A percentile compares a stretch with the other conserved stretches of the same genome.
These are phyloP conservation scores for Paramecium bursaria DNA, from an alignment of 73 alveolate genomes.

Conservation along the genomic window DNA sequence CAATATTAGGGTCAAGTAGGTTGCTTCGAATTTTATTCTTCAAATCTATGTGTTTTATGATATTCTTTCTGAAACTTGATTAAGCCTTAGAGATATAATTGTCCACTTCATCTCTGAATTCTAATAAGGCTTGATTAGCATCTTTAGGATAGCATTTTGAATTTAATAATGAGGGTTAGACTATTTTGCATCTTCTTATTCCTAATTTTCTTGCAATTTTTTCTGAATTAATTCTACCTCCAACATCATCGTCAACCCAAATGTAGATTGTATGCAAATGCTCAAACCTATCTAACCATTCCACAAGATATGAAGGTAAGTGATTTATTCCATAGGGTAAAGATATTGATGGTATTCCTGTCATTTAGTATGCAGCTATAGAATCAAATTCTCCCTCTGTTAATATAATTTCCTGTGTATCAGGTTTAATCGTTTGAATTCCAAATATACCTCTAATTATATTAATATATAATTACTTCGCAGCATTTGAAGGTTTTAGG, in stretches of 20 bases:
- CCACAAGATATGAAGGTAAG: conserved; percentile 82
- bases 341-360: conserved; percentile 87
- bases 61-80: conserved; percentile 26
- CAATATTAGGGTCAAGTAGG: conserved; percentile 66
- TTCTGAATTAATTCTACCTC: conserved; percentile 12
- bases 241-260: conserved; percentile 39
- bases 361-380: conserved; percentile 88
- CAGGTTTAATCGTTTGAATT: conserved; percentile 75
- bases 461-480: conserved; percentile 33
- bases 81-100: background rate
- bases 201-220: conserved; percentile 53
- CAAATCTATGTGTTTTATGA: conserved; percentile 72
- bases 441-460: conserved; percentile 86
- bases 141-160: conserved; percentile 16
- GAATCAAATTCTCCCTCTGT: conserved; percentile 98
- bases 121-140: conserved; percentile 45
- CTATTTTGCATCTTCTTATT: background rate
- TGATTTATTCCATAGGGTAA: conserved; percentile 90
- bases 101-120: background rate
- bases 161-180: conserved; percentile 7
- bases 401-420: conserved; percentile 74
- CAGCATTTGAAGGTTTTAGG: conserved; percentile 18
- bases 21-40: conserved; percentile 63
- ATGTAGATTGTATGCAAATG: conserved; percentile 71
- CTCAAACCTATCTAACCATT: conserved; percentile 83